phyloP scores from a whole-genome alignment of 805 yeast genomes.

The Teunomyces funiuensis region DNA sequence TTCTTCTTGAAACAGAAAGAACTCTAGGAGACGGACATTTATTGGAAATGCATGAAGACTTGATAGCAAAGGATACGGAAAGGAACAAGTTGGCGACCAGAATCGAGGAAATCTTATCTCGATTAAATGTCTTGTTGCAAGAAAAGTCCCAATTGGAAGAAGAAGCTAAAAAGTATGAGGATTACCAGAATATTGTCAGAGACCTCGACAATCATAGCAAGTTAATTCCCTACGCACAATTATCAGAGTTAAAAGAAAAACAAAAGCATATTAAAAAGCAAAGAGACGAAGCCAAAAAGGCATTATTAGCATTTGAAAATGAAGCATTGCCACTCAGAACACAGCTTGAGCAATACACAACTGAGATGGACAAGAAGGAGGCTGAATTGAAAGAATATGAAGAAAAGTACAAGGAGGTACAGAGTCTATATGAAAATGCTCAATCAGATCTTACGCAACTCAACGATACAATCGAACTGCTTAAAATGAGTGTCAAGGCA shows the following conservation, averaged over 20 bases:
- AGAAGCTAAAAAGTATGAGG: conserved; percentile 47
- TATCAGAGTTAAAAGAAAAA: conserved; percentile 35
- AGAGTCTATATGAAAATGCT: conserved; percentile 7
- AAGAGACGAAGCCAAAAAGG: conserved; percentile 35
- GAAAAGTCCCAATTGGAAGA: conserved; percentile 42
- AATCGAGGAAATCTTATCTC: conserved; percentile 26
- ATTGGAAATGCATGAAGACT: conserved; percentile 52
- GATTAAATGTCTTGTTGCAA: conserved; percentile 30
- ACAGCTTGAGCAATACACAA: conserved; percentile 7
- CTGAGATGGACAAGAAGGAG: conserved; percentile 10
- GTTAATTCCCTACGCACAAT: conserved; percentile 41
- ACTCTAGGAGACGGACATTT: conserved; percentile 69
- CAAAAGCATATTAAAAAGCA: conserved; percentile 32
- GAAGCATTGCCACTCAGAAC: conserved; percentile 24
- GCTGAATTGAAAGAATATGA: conserved; percentile 6
- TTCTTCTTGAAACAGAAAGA: conserved; percentile 75
- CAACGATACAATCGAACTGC: conserved; percentile 21
- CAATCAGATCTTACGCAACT: conserved; percentile 5
- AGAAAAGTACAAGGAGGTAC: conserved; percentile 8
- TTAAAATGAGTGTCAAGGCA: conserved; percentile 11
- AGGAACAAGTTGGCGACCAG: conserved; percentile 27
- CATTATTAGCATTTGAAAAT: conserved; percentile 25
- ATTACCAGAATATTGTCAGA: conserved; percentile 44
- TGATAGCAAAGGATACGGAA: conserved; percentile 51
- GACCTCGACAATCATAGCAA: conserved; percentile 38